phyloP scores from a whole-genome alignment of 768 basidiomycete species.

The Mycena galopus region DNA sequence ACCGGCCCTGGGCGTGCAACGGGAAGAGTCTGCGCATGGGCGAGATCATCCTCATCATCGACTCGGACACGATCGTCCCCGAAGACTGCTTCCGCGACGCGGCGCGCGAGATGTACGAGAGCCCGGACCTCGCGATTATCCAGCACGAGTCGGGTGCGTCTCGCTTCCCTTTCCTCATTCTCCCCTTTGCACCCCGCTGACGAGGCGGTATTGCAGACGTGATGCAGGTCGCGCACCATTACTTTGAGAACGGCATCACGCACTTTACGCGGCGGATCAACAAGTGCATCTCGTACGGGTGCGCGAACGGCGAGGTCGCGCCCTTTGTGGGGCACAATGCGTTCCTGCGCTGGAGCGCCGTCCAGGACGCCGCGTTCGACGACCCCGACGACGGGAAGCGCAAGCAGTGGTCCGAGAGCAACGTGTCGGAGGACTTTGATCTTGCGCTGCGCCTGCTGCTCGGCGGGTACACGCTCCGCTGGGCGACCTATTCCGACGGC shows the following conservation, averaged over 20 bases:
- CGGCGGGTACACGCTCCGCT: conserved; percentile 78
- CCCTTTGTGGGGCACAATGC: conserved; percentile 92
- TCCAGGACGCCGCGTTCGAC: conserved; percentile 85
- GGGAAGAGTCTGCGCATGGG: conserved; percentile 82
- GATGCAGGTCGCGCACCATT: conserved; percentile 90
- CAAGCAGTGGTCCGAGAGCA: conserved; percentile 83
- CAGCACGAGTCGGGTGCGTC: conserved; percentile 83
- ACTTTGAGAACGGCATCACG: conserved; percentile 92
- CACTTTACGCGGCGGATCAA: conserved; percentile 94
- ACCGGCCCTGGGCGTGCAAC: conserved; percentile 81
- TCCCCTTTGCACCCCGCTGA: not conserved
- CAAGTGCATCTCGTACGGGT: conserved; percentile 81
- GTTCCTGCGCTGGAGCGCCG: conserved; percentile 88
- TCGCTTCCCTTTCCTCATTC: not conserved
- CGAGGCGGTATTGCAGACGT: conserved; percentile 60
- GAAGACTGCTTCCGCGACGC: conserved; percentile 94
- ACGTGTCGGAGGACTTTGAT: conserved; percentile 88
- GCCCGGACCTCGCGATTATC: conserved; percentile 87
- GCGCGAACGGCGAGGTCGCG: conserved; percentile 85
- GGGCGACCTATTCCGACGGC: conserved; percentile 88
- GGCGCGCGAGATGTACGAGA: conserved; percentile 84
- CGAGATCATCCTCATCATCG: conserved; percentile 84
- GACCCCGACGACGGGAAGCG: conserved; percentile 71
- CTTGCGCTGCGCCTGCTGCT: conserved; percentile 78
- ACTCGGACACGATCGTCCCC: conserved; percentile 83